Evolutionary conservation across 169 alveolate species (phyloP).

Genomic region (Plasmodium berghei): DNA sequence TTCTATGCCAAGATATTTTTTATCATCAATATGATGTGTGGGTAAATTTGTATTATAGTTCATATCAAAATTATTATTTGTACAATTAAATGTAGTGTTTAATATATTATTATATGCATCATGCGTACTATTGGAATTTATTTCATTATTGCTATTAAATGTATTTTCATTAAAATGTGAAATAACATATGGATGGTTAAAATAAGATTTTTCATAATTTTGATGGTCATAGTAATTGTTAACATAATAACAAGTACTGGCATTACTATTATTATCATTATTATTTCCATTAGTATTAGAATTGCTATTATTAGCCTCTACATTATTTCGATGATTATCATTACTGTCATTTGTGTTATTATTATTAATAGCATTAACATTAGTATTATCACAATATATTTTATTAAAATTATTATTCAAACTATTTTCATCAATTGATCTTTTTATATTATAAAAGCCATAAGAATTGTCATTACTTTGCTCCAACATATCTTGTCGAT

Average conservation of each 20-base stretch:
- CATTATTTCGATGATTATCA: background rate
- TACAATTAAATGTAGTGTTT: background rate
- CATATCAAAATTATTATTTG: conserved; percentile 14
- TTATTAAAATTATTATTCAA: conserved; percentile 2
- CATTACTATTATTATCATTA: background rate
- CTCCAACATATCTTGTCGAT: conserved; percentile 13
- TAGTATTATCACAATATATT: conserved; percentile 33
- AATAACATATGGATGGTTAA: conserved; percentile 3
- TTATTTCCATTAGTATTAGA: background rate
- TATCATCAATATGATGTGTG: conserved; percentile 1
- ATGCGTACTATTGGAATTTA: background rate
- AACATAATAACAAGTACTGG: background rate
- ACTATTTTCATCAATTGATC: conserved; percentile 13
- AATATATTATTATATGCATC: background rate
- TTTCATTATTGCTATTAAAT: conserved; percentile 2
- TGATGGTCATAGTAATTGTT: conserved; percentile 1
- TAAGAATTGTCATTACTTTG: conserved; percentile 9
- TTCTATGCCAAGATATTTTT: conserved; percentile 5
- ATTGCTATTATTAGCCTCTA: no score
- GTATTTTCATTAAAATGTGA: background rate
- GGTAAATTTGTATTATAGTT: background rate
- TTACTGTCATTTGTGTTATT: background rate
- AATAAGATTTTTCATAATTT: conserved; percentile 10
- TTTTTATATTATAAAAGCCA: conserved; percentile 19
- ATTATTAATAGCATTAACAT: conserved; percentile 16